Evolutionary conservation across 2,329 filamentous ascomycete genomes (phyloP), one percentile per base, ranked within the genome.

Genomic region (Botrytis galanthina): DNA sequence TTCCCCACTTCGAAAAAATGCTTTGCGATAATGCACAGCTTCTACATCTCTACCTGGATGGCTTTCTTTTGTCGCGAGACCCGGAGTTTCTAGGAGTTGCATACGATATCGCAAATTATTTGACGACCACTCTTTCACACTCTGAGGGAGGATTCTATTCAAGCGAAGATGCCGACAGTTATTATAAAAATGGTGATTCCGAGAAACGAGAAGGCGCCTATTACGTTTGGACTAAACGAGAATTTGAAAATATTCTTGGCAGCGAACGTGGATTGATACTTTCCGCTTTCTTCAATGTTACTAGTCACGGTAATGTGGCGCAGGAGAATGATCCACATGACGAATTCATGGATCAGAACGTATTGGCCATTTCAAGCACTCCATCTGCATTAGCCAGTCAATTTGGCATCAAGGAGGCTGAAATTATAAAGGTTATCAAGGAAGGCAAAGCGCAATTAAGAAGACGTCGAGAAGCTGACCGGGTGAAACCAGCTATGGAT

Each of bases 1-100:
- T 98, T 64, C 96, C 96, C 18, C 95, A 97, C 81, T 99, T 98
- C 78, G 96, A 99, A 84, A 98, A 98, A 85, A 94, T 98, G 88
- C 88, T 98, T 16, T 94, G 94, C 72, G 96, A 98, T 80, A 97
- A 99, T 79, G 91, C 93, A 0, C 91, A 98, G 77, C 86, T 98
- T 1, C 84, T 99, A 3, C 88, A 91, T 37, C 86, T 96, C 10
- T 98, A 96, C 78, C 86, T 97, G 10, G 94, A 98, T 79, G 95
- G 93, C 0, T 98, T 95, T 86, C 86, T 93, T 18, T 74, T 80
- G 20, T 79, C 77, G 4, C 72, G 76, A 63, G 87, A 91, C 18
- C 86, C 88, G 7, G 92, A 97, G 78, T 90, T 97, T 74, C 87
- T 94, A 20, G 90, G 93, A 61, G 90, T 92, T 2, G 91, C 96